Evolutionary conservation across 1,284 basidiomycete species (phyloP).

Genomic region (Ustilago nuda): DNA sequence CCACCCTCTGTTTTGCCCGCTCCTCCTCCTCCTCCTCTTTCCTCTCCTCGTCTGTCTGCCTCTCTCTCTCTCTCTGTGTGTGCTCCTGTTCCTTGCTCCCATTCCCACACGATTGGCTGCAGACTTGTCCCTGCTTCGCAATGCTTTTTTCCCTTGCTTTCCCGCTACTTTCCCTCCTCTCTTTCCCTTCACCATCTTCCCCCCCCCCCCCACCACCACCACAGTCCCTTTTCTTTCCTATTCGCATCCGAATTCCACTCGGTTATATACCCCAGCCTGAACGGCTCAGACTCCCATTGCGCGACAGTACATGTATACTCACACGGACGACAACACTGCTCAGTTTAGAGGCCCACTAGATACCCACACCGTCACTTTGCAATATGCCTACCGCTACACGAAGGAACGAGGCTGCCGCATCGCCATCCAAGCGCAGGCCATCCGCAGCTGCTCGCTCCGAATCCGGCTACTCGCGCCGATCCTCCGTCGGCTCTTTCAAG

Average conservation of each 20-base stretch:
- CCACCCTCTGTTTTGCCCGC: conserved; percentile 8
- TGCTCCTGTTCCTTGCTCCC: not conserved
- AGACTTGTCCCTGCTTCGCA: conserved; percentile 2
- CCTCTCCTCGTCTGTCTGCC: not conserved
- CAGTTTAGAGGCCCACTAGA: not conserved
- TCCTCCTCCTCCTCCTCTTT: not conserved
- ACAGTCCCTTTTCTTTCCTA: not conserved
- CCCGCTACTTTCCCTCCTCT: not conserved
- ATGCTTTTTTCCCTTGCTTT: not conserved
- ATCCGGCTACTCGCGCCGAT: conserved; percentile 37
- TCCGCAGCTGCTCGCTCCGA: conserved; percentile 34
- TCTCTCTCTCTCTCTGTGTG: not conserved
- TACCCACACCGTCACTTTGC: not conserved
- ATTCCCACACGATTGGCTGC: conserved; percentile 1
- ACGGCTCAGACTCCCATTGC: not conserved
- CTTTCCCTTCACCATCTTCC: too few species aligned
- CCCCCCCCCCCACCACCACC: not conserved
- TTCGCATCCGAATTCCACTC: not conserved
- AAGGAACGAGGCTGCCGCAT: conserved; percentile 7
- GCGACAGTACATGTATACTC: not conserved
- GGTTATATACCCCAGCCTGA: not conserved
- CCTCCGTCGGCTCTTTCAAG: conserved; percentile 40
- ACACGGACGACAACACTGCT: not conserved
- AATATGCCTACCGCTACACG: conserved; percentile 32
- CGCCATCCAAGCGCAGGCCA: conserved; percentile 22